Percentiles rank a stretch among this genome's conserved stretches.
These are phyloP conservation scores for Annona cherimola DNA, from an alignment of 164 flowering plant species.

Conservation along the genomic window DNA sequence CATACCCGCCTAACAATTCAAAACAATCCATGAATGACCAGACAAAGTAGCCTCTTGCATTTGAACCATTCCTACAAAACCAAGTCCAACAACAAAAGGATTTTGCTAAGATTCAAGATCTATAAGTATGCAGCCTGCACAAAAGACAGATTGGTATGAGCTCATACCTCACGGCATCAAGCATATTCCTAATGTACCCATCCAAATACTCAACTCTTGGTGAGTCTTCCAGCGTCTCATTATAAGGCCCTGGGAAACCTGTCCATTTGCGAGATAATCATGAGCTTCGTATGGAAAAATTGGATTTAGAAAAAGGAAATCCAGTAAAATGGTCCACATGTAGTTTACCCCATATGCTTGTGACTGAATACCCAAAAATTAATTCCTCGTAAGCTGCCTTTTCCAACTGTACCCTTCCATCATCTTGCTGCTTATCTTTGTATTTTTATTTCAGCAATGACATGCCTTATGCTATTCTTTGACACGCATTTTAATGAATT, in stretches of 20 bases:
- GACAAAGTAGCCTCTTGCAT: slow-evolving; percentile 10
- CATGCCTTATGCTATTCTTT: too few species aligned
- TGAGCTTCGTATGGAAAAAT: not conserved
- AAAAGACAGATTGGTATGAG: not conserved
- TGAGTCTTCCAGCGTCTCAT: slow-evolving; percentile 26
- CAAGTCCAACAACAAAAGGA: not conserved
- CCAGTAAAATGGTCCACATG: too few species aligned
- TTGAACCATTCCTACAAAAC: slow-evolving; percentile 13
- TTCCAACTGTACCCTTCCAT: too few species aligned
- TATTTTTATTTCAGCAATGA: too few species aligned
- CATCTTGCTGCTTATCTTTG: too few species aligned
- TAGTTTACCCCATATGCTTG: too few species aligned
- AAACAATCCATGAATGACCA: slow-evolving; percentile 12
- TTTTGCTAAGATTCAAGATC: not conserved
- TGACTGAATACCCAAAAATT: too few species aligned
- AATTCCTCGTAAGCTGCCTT: too few species aligned
- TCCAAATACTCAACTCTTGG: slow-evolving; percentile 30
- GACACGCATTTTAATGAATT: too few species aligned
- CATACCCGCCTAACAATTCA: slow-evolving; percentile 4
- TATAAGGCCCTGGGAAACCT: slow-evolving; percentile 23
- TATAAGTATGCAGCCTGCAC: not conserved
- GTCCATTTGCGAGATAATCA: not conserved
- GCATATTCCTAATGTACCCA: slow-evolving; percentile 28
- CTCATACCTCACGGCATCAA: slow-evolving; percentile 36
- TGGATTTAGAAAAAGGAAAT: too few species aligned